Conservation (phyloP, 2,329 filamentous ascomycete genomes). For the Fusarium begoniae region DNA sequence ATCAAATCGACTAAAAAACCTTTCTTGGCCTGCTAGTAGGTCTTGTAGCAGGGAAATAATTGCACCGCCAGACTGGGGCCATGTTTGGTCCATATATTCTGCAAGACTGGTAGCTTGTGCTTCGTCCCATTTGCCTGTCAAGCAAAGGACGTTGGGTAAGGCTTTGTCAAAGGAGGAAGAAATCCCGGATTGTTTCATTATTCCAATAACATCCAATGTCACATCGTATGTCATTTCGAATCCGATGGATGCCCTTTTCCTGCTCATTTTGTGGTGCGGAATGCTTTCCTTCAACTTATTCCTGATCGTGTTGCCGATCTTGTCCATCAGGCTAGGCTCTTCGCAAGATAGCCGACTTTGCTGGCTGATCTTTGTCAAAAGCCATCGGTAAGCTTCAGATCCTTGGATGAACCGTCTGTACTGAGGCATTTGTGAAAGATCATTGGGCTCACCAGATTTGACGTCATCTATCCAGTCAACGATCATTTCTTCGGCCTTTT, state of each 20-base stretch:
- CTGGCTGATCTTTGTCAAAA: not conserved
- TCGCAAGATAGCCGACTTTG: not conserved
- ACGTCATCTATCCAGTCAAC: not conserved
- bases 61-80: not conserved
- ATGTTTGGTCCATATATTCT: constrained; percentile 9
- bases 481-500: not conserved
- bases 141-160: not conserved
- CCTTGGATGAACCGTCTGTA: not conserved
- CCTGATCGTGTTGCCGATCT: not conserved
- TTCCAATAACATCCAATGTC: not conserved
- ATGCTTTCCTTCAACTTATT: not conserved
- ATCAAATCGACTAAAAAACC: rapidly evolving
- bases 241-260: rapidly evolving
- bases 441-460: rapidly evolving
- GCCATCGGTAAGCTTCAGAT: not conserved
- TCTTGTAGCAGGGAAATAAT: not conserved
- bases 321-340: not conserved
- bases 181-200: not conserved
- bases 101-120: not conserved
- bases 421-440: not conserved
- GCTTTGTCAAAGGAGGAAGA: not conserved
- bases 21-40: not conserved
- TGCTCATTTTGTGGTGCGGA: not conserved
- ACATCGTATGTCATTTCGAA: not conserved
- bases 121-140: not conserved